Base-by-base conservation (phyloP, 768 basidiomycete species). In the Mycena galopus region DNA sequence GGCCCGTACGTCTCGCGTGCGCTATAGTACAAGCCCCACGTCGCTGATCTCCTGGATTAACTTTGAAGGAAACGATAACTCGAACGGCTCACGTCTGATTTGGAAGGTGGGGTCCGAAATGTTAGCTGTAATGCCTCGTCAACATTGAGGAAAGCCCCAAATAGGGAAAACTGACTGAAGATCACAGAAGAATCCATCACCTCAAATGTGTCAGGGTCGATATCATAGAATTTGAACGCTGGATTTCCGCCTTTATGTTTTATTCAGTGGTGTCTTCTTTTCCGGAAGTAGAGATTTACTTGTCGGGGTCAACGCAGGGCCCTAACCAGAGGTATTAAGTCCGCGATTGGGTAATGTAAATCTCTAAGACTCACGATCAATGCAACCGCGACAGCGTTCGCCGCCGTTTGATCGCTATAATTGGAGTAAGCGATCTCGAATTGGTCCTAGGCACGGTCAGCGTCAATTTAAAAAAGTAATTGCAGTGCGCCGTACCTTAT, bases 141-240 rank as follows among this genome's bases (percentile, higher is more conserved):
- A 37, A 19, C 16, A 5, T 23, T 16, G n/a, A 4, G 12, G 11
- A 5, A 23, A 37, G 23, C 4, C 2, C 17, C 14, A 25, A 37
- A 58, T 16, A 23, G 23, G 12, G 23, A 25, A 12, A n/a, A 74
- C 81, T 35, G n/a, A 83, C 84, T 77, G 64, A 80, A 80, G 65
- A 79, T 80, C 0, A 81, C 82, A 23, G 75, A 73, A 14, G 70
- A 63, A 60, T 86, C 84, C 80, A 86, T 82, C 44, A 86, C 75
- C 65, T 84, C 85, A 59, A 80, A 84, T 3, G 85, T 85, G 64
- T 82, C 83, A 23, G 84, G 84, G 69, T 86, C 86, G 55, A 86
- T 73, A 42, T 84, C 83, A 73, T 86, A 86, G 1, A 85, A 70
- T 32, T 84, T 81, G 78, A 81, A 86, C 50, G 79, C 83, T 32